Evolutionary conservation across 2,329 filamentous ascomycete species (phyloP), one percentile per base, ranked within the genome.

Genomic region (Pseudogymnoascus destructans): DNA sequence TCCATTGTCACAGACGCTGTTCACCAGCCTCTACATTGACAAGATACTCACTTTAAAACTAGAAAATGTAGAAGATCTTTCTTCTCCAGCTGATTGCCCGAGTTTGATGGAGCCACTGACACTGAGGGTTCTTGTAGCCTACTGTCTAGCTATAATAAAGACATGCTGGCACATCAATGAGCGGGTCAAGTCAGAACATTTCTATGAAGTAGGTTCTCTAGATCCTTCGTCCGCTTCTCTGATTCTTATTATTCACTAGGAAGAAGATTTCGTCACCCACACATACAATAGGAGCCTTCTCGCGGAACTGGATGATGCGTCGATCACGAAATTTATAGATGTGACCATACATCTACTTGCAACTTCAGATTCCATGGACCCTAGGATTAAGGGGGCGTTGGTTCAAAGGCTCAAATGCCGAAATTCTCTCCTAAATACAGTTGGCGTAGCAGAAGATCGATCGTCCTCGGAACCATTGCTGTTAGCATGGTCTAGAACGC

Each of bases 191-290:
- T 78, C 78, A n/a, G 88, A 95, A 69, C 86, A 95, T 64, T 96
- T 86, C 68, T 97, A 92, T 66, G 93, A 98, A 79, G 87, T 87
- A 70, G 62, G 74, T 69, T 27, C 27, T 33, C 17, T 46, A 32
- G 55, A 38, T 46, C 17, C 25, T 57, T 55, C 36, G 2, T n/a
- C 23, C 21, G 2, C 5, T 60, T 56, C 21, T 23, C 3, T 30
- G 19, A 8, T 25, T 61, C 49, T 65, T 15, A 52, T 19, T 2
- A 6, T 30, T n/a, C 13, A 30, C 9, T 59, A 92, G 85, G 93
- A 98, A 72, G 93, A 98, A 71, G 93, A 98, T 67, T 96, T 98
- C 68, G 89, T 95, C 17, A 91, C 89, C 5, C 90, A 95, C 70
- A 87, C 91, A 0, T 97, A 93, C 69, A 86, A 90, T 64, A 81